Evolutionary conservation across 1,139 yeast species (phyloP).

Genomic region (Debaryomyces singareniensis): DNA sequence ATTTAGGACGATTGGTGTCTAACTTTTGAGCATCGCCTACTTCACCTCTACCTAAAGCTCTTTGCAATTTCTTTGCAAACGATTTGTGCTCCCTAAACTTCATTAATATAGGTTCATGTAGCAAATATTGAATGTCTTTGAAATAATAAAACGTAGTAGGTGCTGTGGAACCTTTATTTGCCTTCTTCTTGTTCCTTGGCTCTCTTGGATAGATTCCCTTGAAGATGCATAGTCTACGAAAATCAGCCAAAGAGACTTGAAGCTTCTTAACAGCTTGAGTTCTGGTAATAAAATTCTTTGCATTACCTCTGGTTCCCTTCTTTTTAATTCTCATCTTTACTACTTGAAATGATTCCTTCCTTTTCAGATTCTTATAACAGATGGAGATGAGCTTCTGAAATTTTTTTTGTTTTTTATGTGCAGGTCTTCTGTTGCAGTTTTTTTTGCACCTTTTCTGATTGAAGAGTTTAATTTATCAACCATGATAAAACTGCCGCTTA

Average conservation of each 20-base stretch:
- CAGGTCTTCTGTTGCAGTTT: too few species aligned
- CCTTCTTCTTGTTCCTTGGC: conserved; percentile 93
- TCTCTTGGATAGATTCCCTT: conserved; percentile 96
- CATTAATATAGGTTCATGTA: conserved; percentile 90
- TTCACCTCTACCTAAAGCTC: conserved; percentile 90
- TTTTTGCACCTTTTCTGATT: too few species aligned
- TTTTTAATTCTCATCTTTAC: conserved; percentile 45
- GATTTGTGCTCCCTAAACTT: conserved; percentile 95
- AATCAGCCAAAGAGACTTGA: conserved; percentile 95
- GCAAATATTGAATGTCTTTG: conserved; percentile 88
- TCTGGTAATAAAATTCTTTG: conserved; percentile 87
- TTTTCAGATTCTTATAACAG: conserved; percentile 1
- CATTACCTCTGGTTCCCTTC: conserved; percentile 84
- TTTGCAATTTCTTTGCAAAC: conserved; percentile 83
- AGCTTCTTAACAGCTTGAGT: conserved; percentile 91
- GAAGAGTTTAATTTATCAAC: too few species aligned
- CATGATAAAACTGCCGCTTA: too few species aligned
- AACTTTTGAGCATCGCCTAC: conserved; percentile 80
- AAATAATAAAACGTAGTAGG: conserved; percentile 92
- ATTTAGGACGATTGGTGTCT: conserved; percentile 75
- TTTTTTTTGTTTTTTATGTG: conserved; percentile 3
- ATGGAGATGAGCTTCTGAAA: conserved; percentile 5
- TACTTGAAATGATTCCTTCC: conserved; percentile 1
- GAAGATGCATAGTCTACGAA: conserved; percentile 94
- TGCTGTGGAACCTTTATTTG: conserved; percentile 94